These are phyloP conservation scores for Erysimum cheiri DNA, from an alignment of 441 rosid species.

Conservation along the genomic window DNA sequence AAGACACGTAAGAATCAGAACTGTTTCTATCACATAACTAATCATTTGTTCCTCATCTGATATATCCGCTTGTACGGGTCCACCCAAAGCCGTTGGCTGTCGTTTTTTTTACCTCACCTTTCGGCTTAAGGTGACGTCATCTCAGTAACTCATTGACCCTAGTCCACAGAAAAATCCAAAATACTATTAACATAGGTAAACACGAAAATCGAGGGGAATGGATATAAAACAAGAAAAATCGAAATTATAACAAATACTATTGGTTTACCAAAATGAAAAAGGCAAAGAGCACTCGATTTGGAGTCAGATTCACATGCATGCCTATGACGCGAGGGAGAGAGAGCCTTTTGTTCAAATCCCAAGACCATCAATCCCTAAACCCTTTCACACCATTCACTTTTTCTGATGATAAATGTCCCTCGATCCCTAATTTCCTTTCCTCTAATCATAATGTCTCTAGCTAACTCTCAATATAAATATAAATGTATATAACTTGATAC, in stretches of 20 bases:
- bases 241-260: neutral
- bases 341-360: conserved; percentile 37
- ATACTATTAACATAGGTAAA: neutral
- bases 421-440: conserved; percentile 34
- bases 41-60: conserved; percentile 49
- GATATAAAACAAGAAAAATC: conserved; percentile 3
- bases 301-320: conserved; percentile 44
- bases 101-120: conserved; percentile 28
- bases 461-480: neutral
- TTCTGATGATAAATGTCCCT: conserved; percentile 25
- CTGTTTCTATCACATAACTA: conserved; percentile 53
- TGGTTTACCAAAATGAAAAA: conserved; percentile 18
- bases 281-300: conserved; percentile 38
- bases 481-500: neutral
- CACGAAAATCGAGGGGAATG: conserved; percentile 21
- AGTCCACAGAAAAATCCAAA: conserved; percentile 25
- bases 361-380: conserved; percentile 15
- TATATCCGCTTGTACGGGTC: conserved; percentile 19
- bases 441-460: conserved; percentile 40
- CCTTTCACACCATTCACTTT: conserved; percentile 38
- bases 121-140: conserved; percentile 42
- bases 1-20: conserved; percentile 48
- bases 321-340: conserved; percentile 38
- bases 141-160: conserved; percentile 43
- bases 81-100: conserved; percentile 42